A percentile compares a stretch with the other conserved stretches of the same genome.
Evolutionary conservation across 176 grass and related monocot genomes (phyloP).

Genomic region (Carex scoparia): DNA sequence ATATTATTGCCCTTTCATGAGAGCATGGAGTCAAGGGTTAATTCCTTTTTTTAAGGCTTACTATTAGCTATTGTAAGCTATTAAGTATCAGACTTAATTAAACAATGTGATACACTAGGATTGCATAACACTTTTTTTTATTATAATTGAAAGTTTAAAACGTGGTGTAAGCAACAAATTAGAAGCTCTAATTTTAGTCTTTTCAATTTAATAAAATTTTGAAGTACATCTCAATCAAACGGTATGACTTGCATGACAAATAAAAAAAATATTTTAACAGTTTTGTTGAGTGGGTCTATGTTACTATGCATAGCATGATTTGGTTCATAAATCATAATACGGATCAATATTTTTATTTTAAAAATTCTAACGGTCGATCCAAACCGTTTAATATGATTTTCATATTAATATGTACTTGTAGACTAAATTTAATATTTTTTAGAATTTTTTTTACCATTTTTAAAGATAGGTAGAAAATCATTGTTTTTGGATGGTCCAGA

Average conservation of each 20-base stretch:
- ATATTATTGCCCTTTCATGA: background rate
- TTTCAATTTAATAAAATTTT: background rate
- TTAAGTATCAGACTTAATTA: background rate
- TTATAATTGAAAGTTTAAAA: background rate
- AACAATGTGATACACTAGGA: background rate
- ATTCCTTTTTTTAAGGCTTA: background rate
- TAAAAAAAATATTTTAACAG: too few species aligned
- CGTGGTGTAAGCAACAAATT: background rate
- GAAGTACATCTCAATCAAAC: background rate
- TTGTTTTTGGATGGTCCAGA: too few species aligned
- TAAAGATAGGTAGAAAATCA: too few species aligned
- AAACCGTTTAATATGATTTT: too few species aligned
- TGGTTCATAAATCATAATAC: too few species aligned
- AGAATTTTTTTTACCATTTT: too few species aligned
- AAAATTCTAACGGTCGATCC: too few species aligned
- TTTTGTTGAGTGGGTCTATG: too few species aligned
- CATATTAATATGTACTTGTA: too few species aligned
- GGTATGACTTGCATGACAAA: background rate
- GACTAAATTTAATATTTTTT: too few species aligned
- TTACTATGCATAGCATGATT: too few species aligned
- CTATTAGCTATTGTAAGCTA: background rate
- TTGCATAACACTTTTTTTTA: background rate
- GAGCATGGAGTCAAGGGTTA: background rate
- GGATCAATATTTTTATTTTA: too few species aligned
- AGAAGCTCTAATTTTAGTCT: background rate